Evolutionary conservation across 169 alveolate species (phyloP).

Genomic region (Babesia ovata): DNA sequence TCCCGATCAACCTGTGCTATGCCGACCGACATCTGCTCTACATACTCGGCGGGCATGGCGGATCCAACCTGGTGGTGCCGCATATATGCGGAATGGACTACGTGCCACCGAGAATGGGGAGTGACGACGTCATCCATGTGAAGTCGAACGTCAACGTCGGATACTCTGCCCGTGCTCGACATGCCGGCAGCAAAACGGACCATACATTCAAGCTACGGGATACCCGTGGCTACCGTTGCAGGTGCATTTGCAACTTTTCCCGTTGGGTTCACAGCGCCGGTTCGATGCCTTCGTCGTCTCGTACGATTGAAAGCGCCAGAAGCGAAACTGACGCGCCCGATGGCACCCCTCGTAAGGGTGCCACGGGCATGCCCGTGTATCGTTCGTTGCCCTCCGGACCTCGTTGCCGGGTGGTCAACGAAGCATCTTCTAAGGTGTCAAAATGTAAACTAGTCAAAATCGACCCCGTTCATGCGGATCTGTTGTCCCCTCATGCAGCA

Average conservation of each 20-base stretch:
- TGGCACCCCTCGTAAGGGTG: no score
- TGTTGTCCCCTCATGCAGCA: background rate
- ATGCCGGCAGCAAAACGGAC: background rate
- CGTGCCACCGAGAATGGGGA: background rate
- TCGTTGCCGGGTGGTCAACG: constrained; percentile 20
- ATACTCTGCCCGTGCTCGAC: background rate
- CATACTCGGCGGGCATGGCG: constrained; percentile 11
- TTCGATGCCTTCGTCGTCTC: background rate
- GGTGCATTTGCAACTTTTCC: background rate
- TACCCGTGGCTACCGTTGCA: background rate
- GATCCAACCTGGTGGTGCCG: constrained; percentile 23
- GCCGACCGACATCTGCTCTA: background rate
- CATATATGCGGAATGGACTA: background rate
- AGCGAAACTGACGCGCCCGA: background rate
- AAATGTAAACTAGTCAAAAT: constrained; percentile 8
- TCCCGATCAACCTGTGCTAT: background rate
- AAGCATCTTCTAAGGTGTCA: background rate
- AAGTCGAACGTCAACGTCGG: background rate
- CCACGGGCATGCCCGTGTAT: no score
- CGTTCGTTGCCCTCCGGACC: background rate
- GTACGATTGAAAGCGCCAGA: background rate
- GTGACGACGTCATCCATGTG: constrained; percentile 29
- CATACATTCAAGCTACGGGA: constrained; percentile 1
- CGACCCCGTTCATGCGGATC: background rate
- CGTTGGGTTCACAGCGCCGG: background rate